phyloP scores from a whole-genome alignment of 2,329 filamentous ascomycete species.

The Microcera coccophila region DNA sequence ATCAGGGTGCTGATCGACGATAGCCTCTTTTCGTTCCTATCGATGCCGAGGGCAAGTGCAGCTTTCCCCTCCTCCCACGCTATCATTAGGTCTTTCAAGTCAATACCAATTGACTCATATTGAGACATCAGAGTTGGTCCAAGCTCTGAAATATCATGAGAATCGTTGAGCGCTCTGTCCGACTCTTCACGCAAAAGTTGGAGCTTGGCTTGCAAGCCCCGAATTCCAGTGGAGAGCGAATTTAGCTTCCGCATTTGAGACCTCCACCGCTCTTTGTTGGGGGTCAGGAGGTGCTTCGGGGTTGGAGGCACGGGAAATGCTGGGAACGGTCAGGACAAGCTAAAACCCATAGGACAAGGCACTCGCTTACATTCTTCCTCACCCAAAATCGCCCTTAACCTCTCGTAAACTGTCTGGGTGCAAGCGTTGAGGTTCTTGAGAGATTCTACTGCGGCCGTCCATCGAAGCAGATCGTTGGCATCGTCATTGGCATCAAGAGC shows the following conservation, averaged over 20 bases:
- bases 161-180: conserved; percentile 70
- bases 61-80: conserved; percentile 86
- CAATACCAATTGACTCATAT: conserved; percentile 90
- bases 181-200: conserved; percentile 89
- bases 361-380: conserved; percentile 71
- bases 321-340: conserved; percentile 24
- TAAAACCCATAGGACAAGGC: background rate
- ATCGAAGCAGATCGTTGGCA: conserved; percentile 70
- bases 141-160: conserved; percentile 68
- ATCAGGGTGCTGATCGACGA: conserved; percentile 58
- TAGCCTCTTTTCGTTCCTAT: conserved; percentile 70
- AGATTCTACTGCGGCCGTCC: conserved; percentile 73
- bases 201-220: conserved; percentile 90
- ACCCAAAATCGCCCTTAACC: conserved; percentile 64
- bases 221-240: conserved; percentile 83
- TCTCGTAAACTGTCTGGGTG: conserved; percentile 60
- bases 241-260: conserved; percentile 85
- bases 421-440: conserved; percentile 62
- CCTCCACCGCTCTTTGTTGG: conserved; percentile 77
- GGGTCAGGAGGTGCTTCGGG: conserved; percentile 60
- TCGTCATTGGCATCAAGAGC: conserved; percentile 80
- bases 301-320: conserved; percentile 53
- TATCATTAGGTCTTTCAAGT: conserved; percentile 73
- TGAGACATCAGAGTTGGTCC: conserved; percentile 77
- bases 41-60: conserved; percentile 76